Base-by-base conservation (phyloP, 2,329 filamentous ascomycete species). In the Monilinia fructicola region DNA sequence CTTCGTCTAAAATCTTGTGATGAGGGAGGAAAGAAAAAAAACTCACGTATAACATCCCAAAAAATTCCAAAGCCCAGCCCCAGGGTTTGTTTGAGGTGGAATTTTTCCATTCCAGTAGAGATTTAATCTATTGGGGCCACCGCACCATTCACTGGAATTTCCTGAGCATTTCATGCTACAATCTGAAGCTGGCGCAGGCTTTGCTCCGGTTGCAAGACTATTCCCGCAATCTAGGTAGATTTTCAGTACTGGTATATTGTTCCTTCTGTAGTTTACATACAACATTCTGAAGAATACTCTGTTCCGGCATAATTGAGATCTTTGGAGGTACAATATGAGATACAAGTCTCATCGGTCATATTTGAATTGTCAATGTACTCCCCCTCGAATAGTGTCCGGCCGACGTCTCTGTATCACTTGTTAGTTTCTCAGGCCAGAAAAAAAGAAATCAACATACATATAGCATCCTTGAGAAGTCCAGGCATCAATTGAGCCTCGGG, bases 111-210 rank as follows among this genome's bases (percentile, higher is more conserved):
- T 75, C 71, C 72, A 74, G 67, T 74, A 74, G 21, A 74, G 58
- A 62, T 69, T 74, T 48, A 78, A 28, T 62, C 75, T 68, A 67
- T 71, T 73, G 35, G 71, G 68, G 4, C 71, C 78, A 38, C 78
- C 78, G 64, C 78, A 79, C 26, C 71, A 68, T 67, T 78, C 72
- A 4, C 69, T 70, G 23, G 67, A 18, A 68, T 78, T 73, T 21
- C 76, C 77, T 18, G 66, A 50, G 53, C 73, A 75, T 16, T 68
- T 55, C 72, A 74, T 74, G 48, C 69, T 71, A 53, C 73, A 75
- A 14, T 73, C 69, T 14, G 62, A 64, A 40, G 64, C 54, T 26
- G 67, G 52, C n/a, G 70, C 68, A 40, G 58, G 54, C 10, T 54
- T 54, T 2, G 70, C 60, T 38, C 67, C 69, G 14, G 68, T 18